These are phyloP conservation scores for Fusarium piperis DNA, from an alignment of 2,329 filamentous ascomycete species.

Conservation along the genomic window DNA sequence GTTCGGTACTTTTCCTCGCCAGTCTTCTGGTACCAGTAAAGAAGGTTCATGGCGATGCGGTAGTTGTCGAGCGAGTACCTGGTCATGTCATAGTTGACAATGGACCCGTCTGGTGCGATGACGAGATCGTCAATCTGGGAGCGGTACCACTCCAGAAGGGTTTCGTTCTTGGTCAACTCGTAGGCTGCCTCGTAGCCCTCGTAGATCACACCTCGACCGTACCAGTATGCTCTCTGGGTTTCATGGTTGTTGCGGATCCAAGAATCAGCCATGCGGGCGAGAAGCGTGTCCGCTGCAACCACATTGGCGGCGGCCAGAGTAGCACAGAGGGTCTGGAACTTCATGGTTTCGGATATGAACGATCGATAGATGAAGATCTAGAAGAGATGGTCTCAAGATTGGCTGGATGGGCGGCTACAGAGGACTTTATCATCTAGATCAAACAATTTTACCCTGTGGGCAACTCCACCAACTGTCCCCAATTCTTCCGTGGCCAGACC, in stretches of 20 bases:
- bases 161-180: conserved; percentile 53
- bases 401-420: background rate
- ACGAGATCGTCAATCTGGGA: conserved; percentile 59
- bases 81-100: conserved; percentile 56
- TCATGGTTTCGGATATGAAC: conserved; percentile 13
- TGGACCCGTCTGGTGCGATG: conserved; percentile 50
- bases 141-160: conserved; percentile 56
- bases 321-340: conserved; percentile 31
- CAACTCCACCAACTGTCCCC: background rate
- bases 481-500: background rate
- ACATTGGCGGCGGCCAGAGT: conserved; percentile 28
- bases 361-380: background rate
- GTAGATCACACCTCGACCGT: conserved; percentile 32
- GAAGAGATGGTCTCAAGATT: background rate
- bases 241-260: conserved; percentile 36
- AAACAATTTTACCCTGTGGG: background rate
- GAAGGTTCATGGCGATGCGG: conserved; percentile 61
- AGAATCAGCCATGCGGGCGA: conserved; percentile 29
- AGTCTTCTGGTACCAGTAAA: conserved; percentile 59
- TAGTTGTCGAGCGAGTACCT: conserved; percentile 64
- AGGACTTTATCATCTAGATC: background rate
- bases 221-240: conserved; percentile 35
- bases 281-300: conserved; percentile 22
- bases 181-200: conserved; percentile 43
- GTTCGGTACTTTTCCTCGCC: conserved; percentile 58